Evolutionary conservation across 2,329 filamentous ascomycete genomes (phyloP).

Genomic region (Colletotrichum gloeosporioides): DNA sequence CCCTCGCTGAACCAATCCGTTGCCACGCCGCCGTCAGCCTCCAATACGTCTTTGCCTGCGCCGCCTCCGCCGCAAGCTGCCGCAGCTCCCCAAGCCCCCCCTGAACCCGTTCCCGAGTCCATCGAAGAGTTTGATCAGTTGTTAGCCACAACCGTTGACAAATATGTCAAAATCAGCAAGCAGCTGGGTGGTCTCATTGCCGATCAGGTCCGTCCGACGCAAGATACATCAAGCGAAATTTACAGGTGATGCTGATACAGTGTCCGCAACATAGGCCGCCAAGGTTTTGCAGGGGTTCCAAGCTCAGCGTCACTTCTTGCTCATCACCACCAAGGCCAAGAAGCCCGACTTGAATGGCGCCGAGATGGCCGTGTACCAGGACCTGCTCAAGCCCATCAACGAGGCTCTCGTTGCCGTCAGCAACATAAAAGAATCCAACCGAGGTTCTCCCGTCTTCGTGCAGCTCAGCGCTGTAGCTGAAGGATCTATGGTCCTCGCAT

Average conservation of each 20-base stretch:
- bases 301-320: constrained; percentile 85
- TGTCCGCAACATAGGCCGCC: constrained; percentile 43
- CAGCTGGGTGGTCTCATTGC: constrained; percentile 79
- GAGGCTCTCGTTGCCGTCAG: constrained; percentile 79
- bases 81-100: constrained; percentile 50
- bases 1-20: constrained; percentile 48
- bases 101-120: constrained; percentile 71
- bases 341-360: constrained; percentile 75
- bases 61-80: constrained; percentile 36
- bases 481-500: constrained; percentile 86
- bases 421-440: constrained; percentile 82
- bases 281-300: constrained; percentile 71
- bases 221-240: not conserved
- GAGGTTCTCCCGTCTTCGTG: constrained; percentile 75
- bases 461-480: constrained; percentile 89
- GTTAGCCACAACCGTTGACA: constrained; percentile 74
- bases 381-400: constrained; percentile 87
- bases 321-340: constrained; percentile 88
- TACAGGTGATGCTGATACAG: not conserved
- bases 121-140: constrained; percentile 88
- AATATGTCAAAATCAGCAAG: constrained; percentile 79
- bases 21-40: constrained; percentile 32
- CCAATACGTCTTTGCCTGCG: constrained; percentile 34
- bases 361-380: constrained; percentile 71
- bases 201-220: constrained; percentile 70